Evolutionary conservation across 2,329 filamentous ascomycete genomes (phyloP).

Genomic region (Magnaporthales sp.): DNA sequence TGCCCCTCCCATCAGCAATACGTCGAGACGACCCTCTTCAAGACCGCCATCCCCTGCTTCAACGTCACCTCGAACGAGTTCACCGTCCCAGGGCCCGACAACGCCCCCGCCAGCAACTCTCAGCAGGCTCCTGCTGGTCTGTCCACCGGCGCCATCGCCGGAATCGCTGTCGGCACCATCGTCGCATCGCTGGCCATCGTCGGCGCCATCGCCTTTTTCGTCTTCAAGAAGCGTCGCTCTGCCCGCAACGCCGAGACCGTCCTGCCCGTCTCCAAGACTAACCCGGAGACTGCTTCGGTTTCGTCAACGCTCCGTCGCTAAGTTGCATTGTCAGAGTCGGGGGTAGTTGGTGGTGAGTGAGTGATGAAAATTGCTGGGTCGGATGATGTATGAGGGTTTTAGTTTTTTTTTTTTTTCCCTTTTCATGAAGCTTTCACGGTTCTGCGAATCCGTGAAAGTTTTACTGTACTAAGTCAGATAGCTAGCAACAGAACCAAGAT

Average conservation of each 20-base stretch:
- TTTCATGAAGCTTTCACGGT: background rate
- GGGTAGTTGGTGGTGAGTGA: background rate
- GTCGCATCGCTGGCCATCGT: slow-evolving; percentile 18
- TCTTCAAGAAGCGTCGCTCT: slow-evolving; percentile 11
- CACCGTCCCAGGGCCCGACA: slow-evolving; percentile 13
- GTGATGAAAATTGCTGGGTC: background rate
- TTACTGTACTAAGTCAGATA: background rate
- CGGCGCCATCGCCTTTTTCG: slow-evolving; percentile 17
- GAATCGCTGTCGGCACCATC: slow-evolving; percentile 26
- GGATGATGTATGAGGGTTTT: background rate
- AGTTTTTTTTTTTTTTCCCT: too few relatives aligned
- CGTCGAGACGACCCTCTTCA: slow-evolving; percentile 21
- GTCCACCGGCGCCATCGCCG: slow-evolving; percentile 23
- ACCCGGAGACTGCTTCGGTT: slow-evolving; percentile 1
- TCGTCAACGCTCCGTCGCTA: background rate
- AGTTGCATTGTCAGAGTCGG: background rate
- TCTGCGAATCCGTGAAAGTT: background rate
- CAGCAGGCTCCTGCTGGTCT: slow-evolving; percentile 17
- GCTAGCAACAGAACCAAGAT: background rate
- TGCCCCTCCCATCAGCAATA: slow-evolving; percentile 9
- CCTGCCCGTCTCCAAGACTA: background rate
- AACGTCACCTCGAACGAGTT: slow-evolving; percentile 25
- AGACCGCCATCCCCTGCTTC: slow-evolving; percentile 24
- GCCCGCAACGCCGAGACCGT: background rate
- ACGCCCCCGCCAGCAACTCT: slow-evolving; percentile 10